A percentile compares a stretch with the other conserved stretches of the same genome.
phyloP scores from a whole-genome alignment of 179 eudicot species.

The Drosera spatulata region DNA sequence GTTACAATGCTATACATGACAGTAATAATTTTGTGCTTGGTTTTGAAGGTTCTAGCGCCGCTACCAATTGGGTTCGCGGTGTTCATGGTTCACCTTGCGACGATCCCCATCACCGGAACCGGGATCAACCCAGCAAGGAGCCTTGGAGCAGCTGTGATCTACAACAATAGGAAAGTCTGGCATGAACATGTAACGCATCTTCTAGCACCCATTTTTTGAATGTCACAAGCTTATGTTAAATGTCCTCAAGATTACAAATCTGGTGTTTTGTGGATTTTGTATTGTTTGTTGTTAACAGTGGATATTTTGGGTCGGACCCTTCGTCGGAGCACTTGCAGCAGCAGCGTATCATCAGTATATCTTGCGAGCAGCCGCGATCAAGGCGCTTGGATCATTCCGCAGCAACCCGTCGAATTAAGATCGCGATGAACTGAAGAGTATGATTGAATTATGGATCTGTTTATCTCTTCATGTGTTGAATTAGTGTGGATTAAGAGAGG shows the following conservation, averaged over 20 bases:
- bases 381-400: constrained; percentile 83
- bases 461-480: too few relatives aligned
- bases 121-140: too few relatives aligned
- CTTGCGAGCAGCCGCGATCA: constrained; percentile 23
- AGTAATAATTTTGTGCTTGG: too few relatives aligned
- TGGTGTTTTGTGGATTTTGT: background rate
- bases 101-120: too few relatives aligned
- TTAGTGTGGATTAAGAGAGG: too few relatives aligned
- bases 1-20: too few relatives aligned
- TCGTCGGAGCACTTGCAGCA: constrained; percentile 71
- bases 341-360: constrained; percentile 74
- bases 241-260: background rate
- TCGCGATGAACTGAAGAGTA: too few relatives aligned
- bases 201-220: background rate
- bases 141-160: constrained; percentile 13
- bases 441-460: too few relatives aligned
- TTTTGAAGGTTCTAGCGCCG: too few relatives aligned
- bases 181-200: constrained; percentile 46
- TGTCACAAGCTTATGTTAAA: background rate
- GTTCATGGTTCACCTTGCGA: too few relatives aligned
- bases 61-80: too few relatives aligned
- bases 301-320: constrained; percentile 94
- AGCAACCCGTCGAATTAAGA: constrained; percentile 65
- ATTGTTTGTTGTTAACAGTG: constrained; percentile 25
- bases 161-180: constrained; percentile 54